Percentiles rank a stretch among this genome's conserved stretches.
phyloP scores from a whole-genome alignment of 331 rosid genomes.

The Quercus tomentella region DNA sequence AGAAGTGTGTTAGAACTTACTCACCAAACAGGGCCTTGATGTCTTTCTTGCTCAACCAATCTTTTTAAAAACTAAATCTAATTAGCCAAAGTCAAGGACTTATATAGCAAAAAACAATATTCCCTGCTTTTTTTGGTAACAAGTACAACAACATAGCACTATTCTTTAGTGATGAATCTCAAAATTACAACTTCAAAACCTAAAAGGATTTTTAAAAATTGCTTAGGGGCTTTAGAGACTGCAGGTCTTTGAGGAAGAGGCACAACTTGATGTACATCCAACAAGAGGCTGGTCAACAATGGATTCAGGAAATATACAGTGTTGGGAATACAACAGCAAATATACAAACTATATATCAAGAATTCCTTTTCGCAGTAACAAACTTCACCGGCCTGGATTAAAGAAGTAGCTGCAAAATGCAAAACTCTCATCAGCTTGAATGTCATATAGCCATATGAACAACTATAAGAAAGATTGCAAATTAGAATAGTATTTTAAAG shows the following conservation, averaged over 20 bases:
- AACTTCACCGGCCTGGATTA: neutral
- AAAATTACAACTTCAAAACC: no score
- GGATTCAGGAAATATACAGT: neutral
- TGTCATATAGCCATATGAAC: neutral
- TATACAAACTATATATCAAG: neutral
- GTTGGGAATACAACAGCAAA: neutral
- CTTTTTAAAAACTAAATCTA: no score
- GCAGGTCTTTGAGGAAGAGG: neutral
- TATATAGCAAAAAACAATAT: no score
- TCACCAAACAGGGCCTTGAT: no score
- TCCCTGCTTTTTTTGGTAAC: no score
- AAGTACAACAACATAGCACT: no score
- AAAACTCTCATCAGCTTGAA: neutral
- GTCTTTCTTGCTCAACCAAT: no score
- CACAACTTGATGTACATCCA: neutral
- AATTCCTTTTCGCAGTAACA: neutral
- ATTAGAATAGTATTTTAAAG: neutral
- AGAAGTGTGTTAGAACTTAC: no score
- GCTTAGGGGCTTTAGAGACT: neutral
- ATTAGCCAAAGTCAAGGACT: no score
- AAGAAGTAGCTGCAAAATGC: neutral
- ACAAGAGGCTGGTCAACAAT: neutral
- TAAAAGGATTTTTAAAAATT: no score
- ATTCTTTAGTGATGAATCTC: no score
- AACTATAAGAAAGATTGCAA: neutral